phyloP scores from a whole-genome alignment of 2,329 filamentous ascomycete species.

The Xenoacremonium recifei region DNA sequence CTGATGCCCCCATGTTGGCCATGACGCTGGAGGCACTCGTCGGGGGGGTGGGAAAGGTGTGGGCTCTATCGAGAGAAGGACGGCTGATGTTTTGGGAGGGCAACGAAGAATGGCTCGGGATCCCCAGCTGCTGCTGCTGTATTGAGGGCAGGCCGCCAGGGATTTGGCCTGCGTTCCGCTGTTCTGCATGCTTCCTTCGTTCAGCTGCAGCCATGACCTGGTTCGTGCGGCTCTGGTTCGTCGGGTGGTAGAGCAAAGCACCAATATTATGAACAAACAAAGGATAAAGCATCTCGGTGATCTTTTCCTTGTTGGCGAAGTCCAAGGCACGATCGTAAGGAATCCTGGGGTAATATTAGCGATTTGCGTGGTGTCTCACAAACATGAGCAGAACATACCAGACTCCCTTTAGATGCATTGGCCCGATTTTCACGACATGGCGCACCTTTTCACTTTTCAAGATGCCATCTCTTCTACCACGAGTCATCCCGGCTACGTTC shows the following conservation, averaged over 20 bases:
- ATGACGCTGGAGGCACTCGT: slow-evolving; percentile 88
- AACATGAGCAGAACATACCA: slow-evolving; percentile 63
- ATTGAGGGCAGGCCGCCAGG: slow-evolving; percentile 63
- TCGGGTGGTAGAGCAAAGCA: slow-evolving; percentile 87
- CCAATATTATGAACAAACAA: slow-evolving; percentile 98
- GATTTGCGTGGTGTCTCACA: slow-evolving; percentile 14
- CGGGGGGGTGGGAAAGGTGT: slow-evolving; percentile 92
- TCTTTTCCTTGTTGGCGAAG: slow-evolving; percentile 99
- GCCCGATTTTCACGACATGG: slow-evolving; percentile 97
- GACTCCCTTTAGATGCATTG: slow-evolving; percentile 97
- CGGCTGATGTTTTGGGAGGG: slow-evolving; percentile 71
- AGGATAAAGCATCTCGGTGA: slow-evolving; percentile 91
- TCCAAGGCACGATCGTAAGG: slow-evolving; percentile 96
- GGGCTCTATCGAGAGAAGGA: slow-evolving; percentile 76
- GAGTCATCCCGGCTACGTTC: slow-evolving; percentile 97
- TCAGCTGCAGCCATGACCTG: slow-evolving; percentile 85
- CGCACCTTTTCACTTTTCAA: slow-evolving; percentile 96
- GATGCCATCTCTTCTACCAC: slow-evolving; percentile 91
- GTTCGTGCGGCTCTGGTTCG: slow-evolving; percentile 78
- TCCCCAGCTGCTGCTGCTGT: slow-evolving; percentile 62
- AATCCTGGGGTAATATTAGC: slow-evolving; percentile 65
- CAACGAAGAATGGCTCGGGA: slow-evolving; percentile 49
- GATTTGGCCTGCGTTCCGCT: slow-evolving; percentile 61
- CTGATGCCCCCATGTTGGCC: slow-evolving; percentile 68
- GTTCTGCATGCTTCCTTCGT: slow-evolving; percentile 72